Percentiles rank a stretch among this genome's conserved stretches.
These are phyloP conservation scores for Aspergillus cejpii DNA, from an alignment of 2,329 filamentous ascomycete species.

Conservation along the genomic window DNA sequence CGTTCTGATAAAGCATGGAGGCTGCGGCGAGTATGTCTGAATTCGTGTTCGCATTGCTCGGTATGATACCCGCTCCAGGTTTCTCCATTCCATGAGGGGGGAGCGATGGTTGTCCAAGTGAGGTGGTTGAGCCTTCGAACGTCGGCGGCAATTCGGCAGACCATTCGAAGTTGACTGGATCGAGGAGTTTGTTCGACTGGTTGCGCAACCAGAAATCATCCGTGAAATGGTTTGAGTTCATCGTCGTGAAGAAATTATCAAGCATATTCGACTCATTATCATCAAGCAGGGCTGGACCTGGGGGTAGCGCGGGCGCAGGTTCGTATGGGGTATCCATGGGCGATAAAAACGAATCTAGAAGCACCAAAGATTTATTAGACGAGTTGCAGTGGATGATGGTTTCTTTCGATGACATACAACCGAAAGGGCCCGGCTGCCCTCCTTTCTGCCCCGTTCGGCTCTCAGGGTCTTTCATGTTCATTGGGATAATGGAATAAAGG, in stretches of 20 bases:
- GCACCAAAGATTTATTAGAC: slow-evolving; percentile 2
- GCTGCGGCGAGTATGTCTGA: slow-evolving; percentile 54
- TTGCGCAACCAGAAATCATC: slow-evolving; percentile 36
- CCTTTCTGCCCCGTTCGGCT: slow-evolving; percentile 41
- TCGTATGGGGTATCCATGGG: slow-evolving; percentile 34
- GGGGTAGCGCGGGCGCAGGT: slow-evolving; percentile 56
- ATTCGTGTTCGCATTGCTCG: slow-evolving; percentile 23
- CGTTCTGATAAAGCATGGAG: slow-evolving; percentile 43
- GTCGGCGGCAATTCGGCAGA: slow-evolving; percentile 53
- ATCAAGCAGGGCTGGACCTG: slow-evolving; percentile 59
- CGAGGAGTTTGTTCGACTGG: slow-evolving; percentile 25
- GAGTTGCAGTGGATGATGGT: slow-evolving; percentile 5
- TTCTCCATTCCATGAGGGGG: slow-evolving; percentile 26
- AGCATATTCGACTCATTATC: slow-evolving; percentile 53
- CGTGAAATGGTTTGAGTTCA: slow-evolving; percentile 36
- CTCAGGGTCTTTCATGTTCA: slow-evolving; percentile 31
- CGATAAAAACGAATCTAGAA: slow-evolving; percentile 30
- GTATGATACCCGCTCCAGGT: slow-evolving; percentile 17
- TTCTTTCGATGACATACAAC: slow-evolving; percentile 50
- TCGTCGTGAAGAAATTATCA: slow-evolving; percentile 42
- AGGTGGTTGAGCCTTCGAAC: slow-evolving; percentile 60
- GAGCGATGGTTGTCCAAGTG: slow-evolving; percentile 50
- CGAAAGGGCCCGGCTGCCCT: slow-evolving; percentile 56
- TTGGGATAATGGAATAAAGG: slow-evolving; percentile 15
- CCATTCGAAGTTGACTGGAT: slow-evolving; percentile 33